Conservation (phyloP, 2,329 filamentous ascomycete species). For the Aspergillus sp. region DNA sequence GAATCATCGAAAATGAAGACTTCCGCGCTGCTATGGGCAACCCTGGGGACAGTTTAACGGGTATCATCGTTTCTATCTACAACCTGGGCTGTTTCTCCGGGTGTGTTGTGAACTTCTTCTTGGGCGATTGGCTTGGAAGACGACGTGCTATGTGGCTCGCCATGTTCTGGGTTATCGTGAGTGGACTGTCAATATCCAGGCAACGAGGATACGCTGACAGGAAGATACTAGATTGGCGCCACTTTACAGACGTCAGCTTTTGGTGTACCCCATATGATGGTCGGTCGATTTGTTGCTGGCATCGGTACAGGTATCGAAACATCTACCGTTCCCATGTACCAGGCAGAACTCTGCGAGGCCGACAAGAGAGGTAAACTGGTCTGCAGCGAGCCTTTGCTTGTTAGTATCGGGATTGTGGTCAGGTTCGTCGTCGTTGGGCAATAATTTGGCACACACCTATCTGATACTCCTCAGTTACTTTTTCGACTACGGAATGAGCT, state of each 20-base stretch:
- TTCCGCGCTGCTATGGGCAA: conserved; percentile 42
- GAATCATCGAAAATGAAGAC: conserved; percentile 47
- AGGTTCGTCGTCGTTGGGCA: conserved; percentile 11
- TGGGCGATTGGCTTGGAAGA: conserved; percentile 30
- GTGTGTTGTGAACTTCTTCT: conserved; percentile 31
- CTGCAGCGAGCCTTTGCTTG: conserved; percentile 37
- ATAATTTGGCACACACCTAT: neutral
- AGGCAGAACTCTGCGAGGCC: conserved; percentile 44
- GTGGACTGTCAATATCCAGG: neutral
- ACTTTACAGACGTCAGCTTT: conserved; percentile 32
- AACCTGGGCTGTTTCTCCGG: conserved; percentile 43
- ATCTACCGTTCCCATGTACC: conserved; percentile 40
- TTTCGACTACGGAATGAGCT: conserved; percentile 35
- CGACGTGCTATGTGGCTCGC: conserved; percentile 33
- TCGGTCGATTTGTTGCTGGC: conserved; percentile 50
- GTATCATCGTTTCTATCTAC: conserved; percentile 46
- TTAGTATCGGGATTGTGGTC: conserved; percentile 38
- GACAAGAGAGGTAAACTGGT: conserved; percentile 43
- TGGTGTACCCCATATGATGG: conserved; percentile 32
- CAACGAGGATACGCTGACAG: neutral
- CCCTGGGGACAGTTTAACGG: conserved; percentile 36
- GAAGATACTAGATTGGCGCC: conserved; percentile 26
- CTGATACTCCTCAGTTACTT: conserved; percentile 16
- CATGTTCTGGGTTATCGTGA: conserved; percentile 33
- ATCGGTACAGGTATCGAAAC: conserved; percentile 49